Percentiles rank a stretch among this genome's conserved stretches.
phyloP scores from a whole-genome alignment of 441 rosid species.

The Erodium texanum region DNA sequence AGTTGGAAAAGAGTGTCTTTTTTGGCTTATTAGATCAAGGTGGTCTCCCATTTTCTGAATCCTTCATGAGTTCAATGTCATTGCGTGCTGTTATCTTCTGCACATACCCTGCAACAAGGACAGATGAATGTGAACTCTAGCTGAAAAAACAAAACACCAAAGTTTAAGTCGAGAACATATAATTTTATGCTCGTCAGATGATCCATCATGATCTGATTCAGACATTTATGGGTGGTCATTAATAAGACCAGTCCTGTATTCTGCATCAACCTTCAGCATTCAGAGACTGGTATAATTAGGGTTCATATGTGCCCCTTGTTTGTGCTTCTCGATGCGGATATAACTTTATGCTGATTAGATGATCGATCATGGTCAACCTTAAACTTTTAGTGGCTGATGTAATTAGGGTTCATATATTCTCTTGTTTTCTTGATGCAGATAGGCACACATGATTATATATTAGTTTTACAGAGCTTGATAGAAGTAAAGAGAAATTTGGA shows the following conservation, averaged over 20 bases:
- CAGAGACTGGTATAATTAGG: not conserved
- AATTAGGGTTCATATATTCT: not conserved
- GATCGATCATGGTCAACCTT: no score
- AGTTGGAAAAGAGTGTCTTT: not conserved
- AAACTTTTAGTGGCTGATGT: no score
- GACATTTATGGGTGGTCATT: no score
- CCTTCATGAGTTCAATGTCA: slow-evolving; percentile 77
- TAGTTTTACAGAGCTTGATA: not conserved
- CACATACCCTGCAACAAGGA: slow-evolving; percentile 59
- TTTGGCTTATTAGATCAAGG: slow-evolving; percentile 27
- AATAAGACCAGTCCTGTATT: no score
- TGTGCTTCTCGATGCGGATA: not conserved
- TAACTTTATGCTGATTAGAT: no score
- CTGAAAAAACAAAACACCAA: not conserved
- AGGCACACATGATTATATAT: not conserved
- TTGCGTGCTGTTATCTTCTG: slow-evolving; percentile 83
- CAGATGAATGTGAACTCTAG: slow-evolving; percentile 8
- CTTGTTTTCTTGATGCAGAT: not conserved
- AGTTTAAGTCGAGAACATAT: not conserved
- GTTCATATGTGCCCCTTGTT: not conserved
- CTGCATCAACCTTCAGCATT: no score
- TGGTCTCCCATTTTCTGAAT: slow-evolving; percentile 65
- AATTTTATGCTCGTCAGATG: not conserved
- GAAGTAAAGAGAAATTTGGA: no score
- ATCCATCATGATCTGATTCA: no score